Evolutionary conservation across 148 eudicot species (phyloP).

Genomic region (Silene uniflora): DNA sequence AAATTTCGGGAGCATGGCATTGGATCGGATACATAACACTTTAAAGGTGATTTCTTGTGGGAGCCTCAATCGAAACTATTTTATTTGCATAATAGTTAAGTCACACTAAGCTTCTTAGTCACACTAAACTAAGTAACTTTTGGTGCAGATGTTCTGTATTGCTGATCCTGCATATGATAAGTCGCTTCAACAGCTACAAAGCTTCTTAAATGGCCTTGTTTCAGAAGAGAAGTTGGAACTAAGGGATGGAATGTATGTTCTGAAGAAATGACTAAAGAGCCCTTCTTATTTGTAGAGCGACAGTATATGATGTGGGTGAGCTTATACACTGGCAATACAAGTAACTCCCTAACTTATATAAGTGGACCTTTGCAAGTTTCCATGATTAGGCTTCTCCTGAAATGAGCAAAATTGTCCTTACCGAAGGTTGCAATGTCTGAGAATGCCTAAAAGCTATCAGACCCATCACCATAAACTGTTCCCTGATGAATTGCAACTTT

Average conservation of each 20-base stretch:
- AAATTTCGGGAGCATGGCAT: conserved; percentile 90
- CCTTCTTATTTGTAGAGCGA: background rate
- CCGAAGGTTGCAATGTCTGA: background rate
- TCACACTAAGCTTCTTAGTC: conserved; percentile 3
- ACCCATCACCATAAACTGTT: background rate
- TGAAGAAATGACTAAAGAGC: conserved; percentile 52
- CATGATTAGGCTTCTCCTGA: background rate
- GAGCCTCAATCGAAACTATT: background rate
- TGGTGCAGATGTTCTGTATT: conserved; percentile 77
- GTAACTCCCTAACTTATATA: background rate
- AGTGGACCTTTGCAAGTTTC: background rate
- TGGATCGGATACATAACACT: conserved; percentile 90
- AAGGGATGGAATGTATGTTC: conserved; percentile 70
- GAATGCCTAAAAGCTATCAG: background rate
- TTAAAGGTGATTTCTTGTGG: conserved; percentile 57
- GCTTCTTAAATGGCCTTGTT: conserved; percentile 84
- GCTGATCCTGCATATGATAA: conserved; percentile 90
- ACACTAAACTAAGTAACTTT: background rate
- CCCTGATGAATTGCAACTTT: background rate
- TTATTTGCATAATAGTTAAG: background rate
- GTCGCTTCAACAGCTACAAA: conserved; percentile 90
- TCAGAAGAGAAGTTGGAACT: conserved; percentile 90
- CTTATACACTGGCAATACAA: background rate
- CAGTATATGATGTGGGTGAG: background rate
- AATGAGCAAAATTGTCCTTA: background rate